Evolutionary conservation across 352 stramenopile genomes (phyloP).

Genomic region (Plasmopara muralis): DNA sequence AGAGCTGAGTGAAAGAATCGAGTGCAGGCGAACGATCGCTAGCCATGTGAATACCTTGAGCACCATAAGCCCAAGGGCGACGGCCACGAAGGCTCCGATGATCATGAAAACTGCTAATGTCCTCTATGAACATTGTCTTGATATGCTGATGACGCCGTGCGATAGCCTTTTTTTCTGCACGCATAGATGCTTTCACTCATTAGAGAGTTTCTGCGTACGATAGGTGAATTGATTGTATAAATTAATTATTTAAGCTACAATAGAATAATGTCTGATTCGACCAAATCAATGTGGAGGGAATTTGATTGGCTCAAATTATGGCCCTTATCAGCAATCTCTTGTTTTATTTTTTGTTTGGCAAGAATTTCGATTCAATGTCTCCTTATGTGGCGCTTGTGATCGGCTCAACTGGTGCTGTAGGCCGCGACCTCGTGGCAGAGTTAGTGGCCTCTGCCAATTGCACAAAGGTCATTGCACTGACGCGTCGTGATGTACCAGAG

Average conservation of each 20-base stretch:
- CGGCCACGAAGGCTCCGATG: slow-evolving; percentile 30
- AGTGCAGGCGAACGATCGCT: slow-evolving; percentile 26
- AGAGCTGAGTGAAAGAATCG: slow-evolving; percentile 18
- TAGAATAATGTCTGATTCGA: no score
- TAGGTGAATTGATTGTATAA: no score
- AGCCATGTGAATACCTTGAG: slow-evolving; percentile 56
- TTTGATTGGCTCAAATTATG: no score
- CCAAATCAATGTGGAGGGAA: no score
- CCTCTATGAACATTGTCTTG: no score
- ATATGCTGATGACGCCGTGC: no score
- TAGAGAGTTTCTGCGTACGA: no score
- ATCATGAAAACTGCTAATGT: slow-evolving; percentile 12
- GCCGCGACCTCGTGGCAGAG: slow-evolving; percentile 61
- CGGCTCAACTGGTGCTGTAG: slow-evolving; percentile 64
- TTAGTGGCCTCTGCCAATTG: slow-evolving; percentile 57
- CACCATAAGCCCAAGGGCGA: slow-evolving; percentile 59
- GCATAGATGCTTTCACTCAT: no score
- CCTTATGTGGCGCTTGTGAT: slow-evolving; percentile 66
- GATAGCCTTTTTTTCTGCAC: no score
- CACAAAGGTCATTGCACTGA: slow-evolving; percentile 60
- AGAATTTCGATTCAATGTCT: slow-evolving; percentile 4
- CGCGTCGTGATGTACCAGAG: slow-evolving; percentile 52
- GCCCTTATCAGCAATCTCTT: no score
- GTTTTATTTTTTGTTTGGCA: no score
- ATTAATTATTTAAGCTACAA: no score